Percentiles rank a stretch among this genome's conserved stretches.
phyloP scores from a whole-genome alignment of 768 basidiomycete genomes.

The Steccherinum ochraceum region DNA sequence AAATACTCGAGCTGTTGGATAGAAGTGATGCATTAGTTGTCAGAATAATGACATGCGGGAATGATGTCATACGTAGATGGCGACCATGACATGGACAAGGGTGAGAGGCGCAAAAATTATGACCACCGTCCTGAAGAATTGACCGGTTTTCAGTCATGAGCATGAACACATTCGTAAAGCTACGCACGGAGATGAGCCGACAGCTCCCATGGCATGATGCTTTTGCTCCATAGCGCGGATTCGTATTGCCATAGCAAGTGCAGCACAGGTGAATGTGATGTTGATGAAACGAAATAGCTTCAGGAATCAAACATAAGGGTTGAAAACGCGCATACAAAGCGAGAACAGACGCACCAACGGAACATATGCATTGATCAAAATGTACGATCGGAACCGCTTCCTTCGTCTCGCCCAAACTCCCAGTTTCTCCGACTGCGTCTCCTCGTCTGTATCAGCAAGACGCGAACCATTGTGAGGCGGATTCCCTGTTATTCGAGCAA shows the following conservation, averaged over 20 bases:
- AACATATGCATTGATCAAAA: constrained; percentile 70
- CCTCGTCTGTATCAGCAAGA: constrained; percentile 10
- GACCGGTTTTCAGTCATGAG: neutral
- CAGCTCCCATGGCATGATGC: constrained; percentile 51
- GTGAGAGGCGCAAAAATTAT: constrained; percentile 84
- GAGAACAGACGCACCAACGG: constrained; percentile 53
- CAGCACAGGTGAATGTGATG: constrained; percentile 73
- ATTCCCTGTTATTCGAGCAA: neutral
- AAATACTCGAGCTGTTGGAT: constrained; percentile 79
- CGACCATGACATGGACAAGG: constrained; percentile 76
- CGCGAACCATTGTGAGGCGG: constrained; percentile 5
- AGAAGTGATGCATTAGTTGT: no score
- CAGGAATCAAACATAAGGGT: neutral
- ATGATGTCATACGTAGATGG: constrained; percentile 85
- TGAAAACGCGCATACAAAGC: neutral
- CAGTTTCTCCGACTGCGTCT: constrained; percentile 13
- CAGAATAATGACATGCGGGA: constrained; percentile 10
- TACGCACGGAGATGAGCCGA: constrained; percentile 79
- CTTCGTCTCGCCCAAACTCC: constrained; percentile 25
- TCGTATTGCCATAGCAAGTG: constrained; percentile 72
- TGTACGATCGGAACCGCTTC: constrained; percentile 56
- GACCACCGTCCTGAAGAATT: constrained; percentile 54
- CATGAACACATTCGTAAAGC: constrained; percentile 1
- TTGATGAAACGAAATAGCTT: constrained; percentile 84
- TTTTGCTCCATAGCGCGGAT: constrained; percentile 56